Conservation (phyloP, 2,329 filamentous ascomycete species). For the Colletotrichum sp. region DNA sequence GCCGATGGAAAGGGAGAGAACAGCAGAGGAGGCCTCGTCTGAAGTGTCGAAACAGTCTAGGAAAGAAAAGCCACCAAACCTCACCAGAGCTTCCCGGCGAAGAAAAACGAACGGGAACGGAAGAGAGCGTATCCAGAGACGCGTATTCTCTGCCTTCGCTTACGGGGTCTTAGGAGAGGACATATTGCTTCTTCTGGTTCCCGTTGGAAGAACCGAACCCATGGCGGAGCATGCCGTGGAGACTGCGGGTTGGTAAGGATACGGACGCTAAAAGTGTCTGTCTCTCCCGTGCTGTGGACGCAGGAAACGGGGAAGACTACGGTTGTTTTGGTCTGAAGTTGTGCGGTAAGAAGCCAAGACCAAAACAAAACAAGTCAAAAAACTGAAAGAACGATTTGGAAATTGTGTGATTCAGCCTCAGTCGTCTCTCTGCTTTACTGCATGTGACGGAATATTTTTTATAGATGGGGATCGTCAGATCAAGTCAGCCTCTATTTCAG, state of each 20-base stretch:
- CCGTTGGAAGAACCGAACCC: not conserved
- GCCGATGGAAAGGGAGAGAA: not conserved
- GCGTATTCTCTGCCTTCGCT: constrained; percentile 13
- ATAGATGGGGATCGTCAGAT: not conserved
- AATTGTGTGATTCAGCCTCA: not conserved
- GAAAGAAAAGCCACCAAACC: not conserved
- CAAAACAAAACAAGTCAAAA: not conserved
- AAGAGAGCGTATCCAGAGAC: not conserved
- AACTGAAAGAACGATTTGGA: not conserved
- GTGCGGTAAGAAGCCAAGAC: not conserved
- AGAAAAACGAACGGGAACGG: not conserved
- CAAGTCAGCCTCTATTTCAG: not conserved
- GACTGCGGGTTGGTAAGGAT: not conserved
- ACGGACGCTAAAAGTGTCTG: not conserved
- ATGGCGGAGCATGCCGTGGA: constrained; percentile 1
- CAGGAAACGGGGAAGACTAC: not conserved
- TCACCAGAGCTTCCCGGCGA: not conserved
- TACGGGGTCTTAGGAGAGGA: not conserved
- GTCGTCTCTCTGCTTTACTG: not conserved
- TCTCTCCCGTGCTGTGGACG: not conserved
- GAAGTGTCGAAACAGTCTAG: not conserved
- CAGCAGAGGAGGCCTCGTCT: not conserved
- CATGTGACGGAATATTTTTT: not conserved
- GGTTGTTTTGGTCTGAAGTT: not conserved
- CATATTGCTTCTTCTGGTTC: not conserved